Percentiles rank a stretch among this genome's conserved stretches.
These are phyloP conservation scores for Ephemerocybe angulata DNA, from an alignment of 768 basidiomycete genomes.

Conservation along the genomic window DNA sequence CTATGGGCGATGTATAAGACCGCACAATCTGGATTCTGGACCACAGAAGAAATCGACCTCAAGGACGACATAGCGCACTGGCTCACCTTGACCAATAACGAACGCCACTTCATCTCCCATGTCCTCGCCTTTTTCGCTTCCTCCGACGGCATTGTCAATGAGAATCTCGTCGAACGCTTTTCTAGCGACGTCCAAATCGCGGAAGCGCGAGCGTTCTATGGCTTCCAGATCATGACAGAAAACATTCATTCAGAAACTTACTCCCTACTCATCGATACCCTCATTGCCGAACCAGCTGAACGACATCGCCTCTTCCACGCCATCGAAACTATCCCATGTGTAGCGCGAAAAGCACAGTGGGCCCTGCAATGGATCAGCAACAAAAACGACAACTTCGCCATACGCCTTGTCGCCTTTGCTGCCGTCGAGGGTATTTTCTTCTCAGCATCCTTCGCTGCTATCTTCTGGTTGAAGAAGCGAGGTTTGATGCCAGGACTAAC, in stretches of 20 bases:
- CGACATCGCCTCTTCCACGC: constrained; percentile 80
- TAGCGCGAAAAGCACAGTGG: constrained; percentile 91
- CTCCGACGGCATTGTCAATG: constrained; percentile 93
- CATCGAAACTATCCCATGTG: constrained; percentile 82
- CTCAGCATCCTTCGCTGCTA: constrained; percentile 82
- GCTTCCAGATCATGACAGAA: constrained; percentile 99
- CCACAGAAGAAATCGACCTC: constrained; percentile 87
- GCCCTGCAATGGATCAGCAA: constrained; percentile 88
- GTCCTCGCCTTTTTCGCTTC: constrained; percentile 96
- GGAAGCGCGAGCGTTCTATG: constrained; percentile 95
- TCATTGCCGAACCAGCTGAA: constrained; percentile 75
- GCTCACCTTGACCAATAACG: constrained; percentile 75
- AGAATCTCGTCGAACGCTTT: constrained; percentile 92
- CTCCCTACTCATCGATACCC: constrained; percentile 91
- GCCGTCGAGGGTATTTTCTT: constrained; percentile 88
- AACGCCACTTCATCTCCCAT: constrained; percentile 87
- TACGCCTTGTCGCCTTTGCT: constrained; percentile 89
- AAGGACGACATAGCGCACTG: constrained; percentile 84
- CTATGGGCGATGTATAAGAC: no score
- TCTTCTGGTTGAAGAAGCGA: constrained; percentile 98
- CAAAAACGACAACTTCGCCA: constrained; percentile 71
- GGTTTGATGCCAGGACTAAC: constrained; percentile 90
- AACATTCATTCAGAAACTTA: constrained; percentile 99
- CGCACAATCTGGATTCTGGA: no score
- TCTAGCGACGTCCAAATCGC: constrained; percentile 88